phyloP scores from a whole-genome alignment of 2,329 filamentous ascomycete genomes.

The Dothiorella sarmentorum region DNA sequence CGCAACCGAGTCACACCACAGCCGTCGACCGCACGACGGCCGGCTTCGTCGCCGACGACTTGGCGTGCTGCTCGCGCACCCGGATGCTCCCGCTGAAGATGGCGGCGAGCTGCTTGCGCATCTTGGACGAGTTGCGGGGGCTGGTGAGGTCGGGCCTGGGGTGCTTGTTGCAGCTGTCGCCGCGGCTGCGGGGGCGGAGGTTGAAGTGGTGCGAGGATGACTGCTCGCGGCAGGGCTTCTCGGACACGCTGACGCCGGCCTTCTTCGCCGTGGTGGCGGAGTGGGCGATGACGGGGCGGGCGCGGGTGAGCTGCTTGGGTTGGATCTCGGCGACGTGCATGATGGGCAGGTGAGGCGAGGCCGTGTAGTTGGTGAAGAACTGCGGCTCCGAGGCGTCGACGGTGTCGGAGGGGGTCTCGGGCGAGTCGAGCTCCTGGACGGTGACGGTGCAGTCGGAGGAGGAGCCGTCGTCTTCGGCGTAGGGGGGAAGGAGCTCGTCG shows the following conservation, averaged over 20 bases:
- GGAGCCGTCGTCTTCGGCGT: slow-evolving; percentile 11
- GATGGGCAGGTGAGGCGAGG: neutral
- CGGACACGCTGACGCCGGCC: slow-evolving; percentile 1
- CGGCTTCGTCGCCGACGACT: neutral
- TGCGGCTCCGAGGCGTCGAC: neutral
- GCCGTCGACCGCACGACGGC: neutral
- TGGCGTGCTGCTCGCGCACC: neutral
- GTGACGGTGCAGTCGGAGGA: slow-evolving; percentile 17
- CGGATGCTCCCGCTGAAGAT: slow-evolving; percentile 3
- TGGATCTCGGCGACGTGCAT: neutral
- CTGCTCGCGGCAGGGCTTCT: slow-evolving; percentile 6
- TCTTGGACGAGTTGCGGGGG: slow-evolving; percentile 3
- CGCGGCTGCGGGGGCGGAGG: neutral
- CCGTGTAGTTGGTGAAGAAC: slow-evolving; percentile 2
- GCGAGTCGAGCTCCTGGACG: slow-evolving; percentile 14
- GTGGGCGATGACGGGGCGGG: neutral
- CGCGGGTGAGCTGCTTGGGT: slow-evolving; percentile 7
- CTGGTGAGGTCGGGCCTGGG: neutral
- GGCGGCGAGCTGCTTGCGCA: slow-evolving; percentile 14
- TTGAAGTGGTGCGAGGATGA: neutral
- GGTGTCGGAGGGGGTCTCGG: slow-evolving; percentile 16
- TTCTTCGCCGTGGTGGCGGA: neutral
- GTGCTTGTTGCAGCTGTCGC: neutral
- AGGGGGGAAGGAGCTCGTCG: slow-evolving; percentile 10
- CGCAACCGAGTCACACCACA: slow-evolving; percentile 12